Evolutionary conservation across 441 rosid species (phyloP).

Genomic region (Cnidoscolus chayamansa): DNA sequence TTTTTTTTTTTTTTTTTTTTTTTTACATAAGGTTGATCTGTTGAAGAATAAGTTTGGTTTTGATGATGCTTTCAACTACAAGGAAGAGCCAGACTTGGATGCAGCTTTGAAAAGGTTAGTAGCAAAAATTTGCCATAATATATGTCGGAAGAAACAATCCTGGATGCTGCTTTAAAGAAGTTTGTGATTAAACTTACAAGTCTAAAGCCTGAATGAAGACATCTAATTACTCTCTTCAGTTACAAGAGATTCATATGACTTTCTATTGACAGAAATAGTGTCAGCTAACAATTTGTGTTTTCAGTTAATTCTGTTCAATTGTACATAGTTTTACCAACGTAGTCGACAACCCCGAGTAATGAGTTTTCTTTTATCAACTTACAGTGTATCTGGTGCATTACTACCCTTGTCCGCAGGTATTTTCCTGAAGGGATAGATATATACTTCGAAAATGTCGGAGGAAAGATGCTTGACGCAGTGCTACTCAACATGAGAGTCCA

Average conservation of each 20-base stretch:
- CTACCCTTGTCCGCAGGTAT: constrained; percentile 20
- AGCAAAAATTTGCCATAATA: neutral
- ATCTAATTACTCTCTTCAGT: neutral
- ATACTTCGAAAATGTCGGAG: constrained; percentile 49
- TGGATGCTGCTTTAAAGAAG: constrained; percentile 38
- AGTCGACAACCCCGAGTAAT: too few species aligned
- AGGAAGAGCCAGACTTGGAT: constrained; percentile 55
- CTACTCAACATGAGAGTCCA: constrained; percentile 36
- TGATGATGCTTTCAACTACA: constrained; percentile 77
- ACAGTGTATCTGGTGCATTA: neutral
- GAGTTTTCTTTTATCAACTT: too few species aligned
- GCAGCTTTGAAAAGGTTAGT: constrained; percentile 65
- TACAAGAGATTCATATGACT: neutral
- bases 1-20: too few species aligned
- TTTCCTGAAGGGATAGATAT: constrained; percentile 46
- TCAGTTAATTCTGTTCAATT: neutral
- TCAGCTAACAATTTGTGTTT: neutral
- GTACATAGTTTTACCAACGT: neutral
- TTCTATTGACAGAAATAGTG: neutral
- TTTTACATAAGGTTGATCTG: constrained; percentile 48
- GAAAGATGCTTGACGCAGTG: constrained; percentile 44
- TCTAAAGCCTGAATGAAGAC: neutral
- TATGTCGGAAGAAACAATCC: neutral
- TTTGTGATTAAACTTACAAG: neutral
- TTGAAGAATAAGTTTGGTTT: constrained; percentile 57